Evolutionary conservation across 805 yeast species (phyloP), one percentile per base, ranked within the genome.

Genomic region (Hanseniaspora hatyaiensis): DNA sequence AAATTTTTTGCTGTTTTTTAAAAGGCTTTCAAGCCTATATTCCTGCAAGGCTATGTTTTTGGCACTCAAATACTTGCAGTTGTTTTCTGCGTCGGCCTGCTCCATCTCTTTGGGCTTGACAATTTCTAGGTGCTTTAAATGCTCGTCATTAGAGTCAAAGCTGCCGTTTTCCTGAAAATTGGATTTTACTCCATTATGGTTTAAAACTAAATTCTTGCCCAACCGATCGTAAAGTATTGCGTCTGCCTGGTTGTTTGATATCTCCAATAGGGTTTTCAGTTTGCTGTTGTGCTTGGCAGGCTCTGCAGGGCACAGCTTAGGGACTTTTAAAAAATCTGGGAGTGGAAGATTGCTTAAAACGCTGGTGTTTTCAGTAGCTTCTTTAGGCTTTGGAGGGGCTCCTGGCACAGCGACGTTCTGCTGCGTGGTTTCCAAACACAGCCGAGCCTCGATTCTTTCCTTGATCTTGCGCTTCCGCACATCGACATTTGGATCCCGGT

Each of bases 11-110:
- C 33, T 34, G 1, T 33, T 30, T 15, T 39, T 41, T 6, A 39
- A 47, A 42, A 60, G 62, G 13, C 48, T 41, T 15, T 46, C 48
- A 22, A 52, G 23, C 18, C 59, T 52, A 37, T 51, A 51, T 6
- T 51, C 47, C 20, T 48, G 47, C 11, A 43, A 23, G 5, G 44
- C 44, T 15, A 48, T 42, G 13, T 49, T 51, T 34, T 48, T 33
- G 12, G 34, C 39, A 11, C 34, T 36, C n/a, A 42, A 40, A 12
- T 9, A 9, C 5, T 40, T 31, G n/a, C 30, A 26, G 29, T 26
- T 26, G 29, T 26, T 29, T 33, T 15, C 9, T 11, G 1, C 1
- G 3, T 33, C 12, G 8, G 9, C 15, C 18, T 6, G 8, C 20
- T 4, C 6, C 8, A 18, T 16, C 8, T 40, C 36, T 3, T 19